phyloP scores from a whole-genome alignment of 1,284 basidiomycete species.

The Irpex lacteus region DNA sequence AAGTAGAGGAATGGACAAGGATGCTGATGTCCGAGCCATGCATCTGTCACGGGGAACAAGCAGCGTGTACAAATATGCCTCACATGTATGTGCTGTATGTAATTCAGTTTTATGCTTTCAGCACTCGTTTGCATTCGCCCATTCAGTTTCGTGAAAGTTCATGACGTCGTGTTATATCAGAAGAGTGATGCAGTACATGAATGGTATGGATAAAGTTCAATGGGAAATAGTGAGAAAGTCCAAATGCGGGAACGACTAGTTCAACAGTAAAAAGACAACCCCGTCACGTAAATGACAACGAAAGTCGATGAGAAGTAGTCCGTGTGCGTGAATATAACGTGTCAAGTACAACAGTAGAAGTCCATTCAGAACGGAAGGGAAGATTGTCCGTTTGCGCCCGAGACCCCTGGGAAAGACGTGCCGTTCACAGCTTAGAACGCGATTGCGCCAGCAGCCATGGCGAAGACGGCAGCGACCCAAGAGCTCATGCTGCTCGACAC shows the following conservation, averaged over 20 bases:
- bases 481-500: slow-evolving; percentile 15
- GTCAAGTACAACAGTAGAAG: background rate
- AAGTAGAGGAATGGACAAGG: background rate
- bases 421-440: slow-evolving; percentile 16
- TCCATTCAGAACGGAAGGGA: background rate
- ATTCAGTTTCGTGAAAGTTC: background rate
- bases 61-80: background rate
- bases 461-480: slow-evolving; percentile 23
- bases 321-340: background rate
- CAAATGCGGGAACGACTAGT: background rate
- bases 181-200: background rate
- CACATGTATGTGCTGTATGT: background rate
- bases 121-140: background rate
- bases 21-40: background rate
- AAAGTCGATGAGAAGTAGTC: background rate
- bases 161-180: background rate
- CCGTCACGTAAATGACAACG: background rate
- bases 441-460: slow-evolving; percentile 16
- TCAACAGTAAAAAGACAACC: background rate
- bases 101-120: background rate
- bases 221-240: background rate
- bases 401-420: background rate
- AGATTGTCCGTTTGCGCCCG: background rate
- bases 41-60: background rate
- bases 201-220: background rate